phyloP scores from a whole-genome alignment of 257 asterid genomes.

The Fraxinus anomala region DNA sequence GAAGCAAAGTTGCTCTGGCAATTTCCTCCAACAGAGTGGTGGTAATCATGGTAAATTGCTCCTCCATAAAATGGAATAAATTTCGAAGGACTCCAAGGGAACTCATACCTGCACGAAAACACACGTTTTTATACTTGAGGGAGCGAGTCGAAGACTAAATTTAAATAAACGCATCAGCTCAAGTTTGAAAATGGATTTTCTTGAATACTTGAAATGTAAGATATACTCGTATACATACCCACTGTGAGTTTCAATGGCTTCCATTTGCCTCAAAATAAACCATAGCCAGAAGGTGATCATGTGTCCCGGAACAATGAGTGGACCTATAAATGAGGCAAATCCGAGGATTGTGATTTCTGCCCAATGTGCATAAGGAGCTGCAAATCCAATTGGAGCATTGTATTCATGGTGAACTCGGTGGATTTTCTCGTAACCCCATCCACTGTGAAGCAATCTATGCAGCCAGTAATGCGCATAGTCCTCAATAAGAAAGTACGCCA shows the following conservation, averaged over 20 bases:
- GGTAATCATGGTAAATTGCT: constrained; percentile 70
- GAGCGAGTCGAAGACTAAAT: not conserved
- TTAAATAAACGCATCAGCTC: not conserved
- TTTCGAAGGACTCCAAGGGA: constrained; percentile 76
- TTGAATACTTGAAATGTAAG: not conserved
- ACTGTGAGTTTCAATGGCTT: constrained; percentile 70
- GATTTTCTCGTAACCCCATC: constrained; percentile 68
- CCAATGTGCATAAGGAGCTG: constrained; percentile 82
- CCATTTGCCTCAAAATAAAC: constrained; percentile 63
- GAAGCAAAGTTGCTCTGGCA: constrained; percentile 79
- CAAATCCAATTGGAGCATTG: constrained; percentile 67
- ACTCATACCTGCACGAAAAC: constrained; percentile 53
- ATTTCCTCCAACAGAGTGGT: constrained; percentile 68
- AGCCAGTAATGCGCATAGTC: constrained; percentile 78
- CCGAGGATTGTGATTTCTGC: constrained; percentile 70
- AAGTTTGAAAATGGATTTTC: not conserved
- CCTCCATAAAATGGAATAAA: constrained; percentile 82
- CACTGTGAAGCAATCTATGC: constrained; percentile 57
- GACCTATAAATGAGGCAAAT: constrained; percentile 70
- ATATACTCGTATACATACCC: constrained; percentile 41
- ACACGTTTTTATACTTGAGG: not conserved
- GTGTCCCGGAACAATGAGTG: constrained; percentile 62
- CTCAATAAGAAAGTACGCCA: constrained; percentile 61
- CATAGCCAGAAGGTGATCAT: constrained; percentile 75
- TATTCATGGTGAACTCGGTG: constrained; percentile 77